phyloP scores from a whole-genome alignment of 2,329 filamentous ascomycete genomes.

The Sclerotinia nivalis region DNA sequence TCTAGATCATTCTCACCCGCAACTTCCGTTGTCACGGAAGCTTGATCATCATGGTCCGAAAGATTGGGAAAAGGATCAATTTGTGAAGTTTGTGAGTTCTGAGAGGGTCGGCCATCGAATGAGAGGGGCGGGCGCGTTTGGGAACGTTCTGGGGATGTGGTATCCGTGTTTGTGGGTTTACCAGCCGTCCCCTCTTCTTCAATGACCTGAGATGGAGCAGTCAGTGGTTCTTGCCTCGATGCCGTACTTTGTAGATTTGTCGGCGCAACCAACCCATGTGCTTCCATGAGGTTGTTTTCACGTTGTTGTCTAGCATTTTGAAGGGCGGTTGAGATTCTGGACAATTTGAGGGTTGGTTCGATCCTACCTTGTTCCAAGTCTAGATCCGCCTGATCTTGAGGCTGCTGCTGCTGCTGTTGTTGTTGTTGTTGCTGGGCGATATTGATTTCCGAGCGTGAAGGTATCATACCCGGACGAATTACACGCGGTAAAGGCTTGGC shows the following conservation, averaged over 20 bases:
- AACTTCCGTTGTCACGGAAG: conserved; percentile 31
- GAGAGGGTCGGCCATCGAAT: conserved; percentile 8
- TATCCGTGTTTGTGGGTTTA: conserved; percentile 1
- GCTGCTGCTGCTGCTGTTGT: conserved; percentile 39
- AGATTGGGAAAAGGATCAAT: conserved; percentile 23
- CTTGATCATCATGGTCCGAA: conserved; percentile 28
- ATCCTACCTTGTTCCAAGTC: conserved; percentile 48
- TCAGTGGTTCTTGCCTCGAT: conserved; percentile 20
- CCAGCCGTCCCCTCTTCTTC: conserved; percentile 24
- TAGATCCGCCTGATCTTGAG: conserved; percentile 43
- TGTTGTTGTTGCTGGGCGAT: conserved; percentile 38
- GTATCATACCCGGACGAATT: conserved; percentile 54
- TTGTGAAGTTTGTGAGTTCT: background rate
- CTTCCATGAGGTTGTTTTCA: conserved; percentile 29
- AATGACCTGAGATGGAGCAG: conserved; percentile 25
- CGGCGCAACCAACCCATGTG: conserved; percentile 21
- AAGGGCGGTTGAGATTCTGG: conserved; percentile 31
- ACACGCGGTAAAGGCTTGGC: conserved; percentile 56
- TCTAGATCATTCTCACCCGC: conserved; percentile 27
- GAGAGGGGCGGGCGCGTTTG: conserved; percentile 13
- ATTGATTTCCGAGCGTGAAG: conserved; percentile 45
- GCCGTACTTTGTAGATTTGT: conserved; percentile 14
- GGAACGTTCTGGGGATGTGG: background rate
- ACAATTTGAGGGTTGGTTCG: conserved; percentile 37
- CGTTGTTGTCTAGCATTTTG: conserved; percentile 32